Evolutionary conservation across 805 yeast genomes (phyloP).

Genomic region (Yarrowia deformans): DNA sequence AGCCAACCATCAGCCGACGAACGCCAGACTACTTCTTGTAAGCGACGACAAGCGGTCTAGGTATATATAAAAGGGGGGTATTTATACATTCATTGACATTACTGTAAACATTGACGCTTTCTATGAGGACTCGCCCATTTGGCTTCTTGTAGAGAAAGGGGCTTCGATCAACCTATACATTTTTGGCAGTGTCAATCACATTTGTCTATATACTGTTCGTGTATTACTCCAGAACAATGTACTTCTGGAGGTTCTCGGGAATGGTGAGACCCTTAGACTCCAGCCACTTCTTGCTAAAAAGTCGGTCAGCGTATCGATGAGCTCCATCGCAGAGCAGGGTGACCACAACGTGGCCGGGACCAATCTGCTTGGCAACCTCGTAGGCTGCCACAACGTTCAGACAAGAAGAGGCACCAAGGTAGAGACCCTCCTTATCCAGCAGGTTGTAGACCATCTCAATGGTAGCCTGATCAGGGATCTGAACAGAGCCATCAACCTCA

Average conservation of each 20-base stretch:
- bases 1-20: constrained; percentile 91
- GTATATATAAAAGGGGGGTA: constrained; percentile 1
- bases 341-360: constrained; percentile 83
- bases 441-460: constrained; percentile 84
- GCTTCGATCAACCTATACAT: too few relatives aligned
- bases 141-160: too few relatives aligned
- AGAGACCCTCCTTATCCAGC: constrained; percentile 88
- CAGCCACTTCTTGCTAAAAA: constrained; percentile 81
- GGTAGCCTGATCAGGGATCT: constrained; percentile 78
- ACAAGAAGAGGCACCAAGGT: constrained; percentile 89
- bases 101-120: background rate
- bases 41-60: constrained; percentile 41
- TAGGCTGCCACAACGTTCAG: constrained; percentile 90
- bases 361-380: constrained; percentile 70
- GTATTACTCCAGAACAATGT: constrained; percentile 57
- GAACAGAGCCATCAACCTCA: constrained; percentile 78
- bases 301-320: constrained; percentile 82
- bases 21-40: constrained; percentile 93
- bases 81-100: constrained; percentile 24
- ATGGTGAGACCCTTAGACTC: constrained; percentile 69
- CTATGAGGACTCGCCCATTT: too few relatives aligned
- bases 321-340: constrained; percentile 92
- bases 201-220: constrained; percentile 9
- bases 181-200: background rate
- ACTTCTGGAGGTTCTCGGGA: constrained; percentile 74